These are phyloP conservation scores for Abrus precatorius DNA, from an alignment of 306 rosid genomes.

Conservation along the genomic window DNA sequence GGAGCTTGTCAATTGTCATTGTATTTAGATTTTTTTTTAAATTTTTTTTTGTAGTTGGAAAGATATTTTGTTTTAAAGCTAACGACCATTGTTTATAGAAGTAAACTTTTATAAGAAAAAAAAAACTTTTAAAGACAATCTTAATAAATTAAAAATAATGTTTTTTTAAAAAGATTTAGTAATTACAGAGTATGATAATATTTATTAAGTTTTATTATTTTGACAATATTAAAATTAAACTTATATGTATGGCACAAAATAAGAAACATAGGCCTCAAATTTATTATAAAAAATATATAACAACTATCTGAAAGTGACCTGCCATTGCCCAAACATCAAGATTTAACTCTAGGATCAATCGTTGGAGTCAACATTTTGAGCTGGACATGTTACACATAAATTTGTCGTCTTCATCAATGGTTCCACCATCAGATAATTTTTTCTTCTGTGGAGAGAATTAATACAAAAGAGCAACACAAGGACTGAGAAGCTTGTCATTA, in stretches of 20 bases:
- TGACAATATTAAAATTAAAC: not conserved
- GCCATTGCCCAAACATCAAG: not conserved
- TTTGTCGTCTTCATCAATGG: not conserved
- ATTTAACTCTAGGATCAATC: not conserved
- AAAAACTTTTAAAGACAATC: too few relatives aligned
- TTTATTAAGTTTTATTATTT: too few relatives aligned
- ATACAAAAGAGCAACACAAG: not conserved
- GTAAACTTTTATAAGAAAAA: too few relatives aligned
- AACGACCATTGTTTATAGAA: not conserved
- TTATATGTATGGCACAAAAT: not conserved
- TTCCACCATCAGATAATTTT: not conserved
- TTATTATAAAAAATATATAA: not conserved
- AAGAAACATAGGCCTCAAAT: not conserved
- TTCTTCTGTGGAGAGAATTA: not conserved
- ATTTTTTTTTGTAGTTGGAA: not conserved
- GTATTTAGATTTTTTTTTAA: slow-evolving; percentile 1
- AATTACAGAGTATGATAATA: too few relatives aligned
- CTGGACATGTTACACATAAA: not conserved
- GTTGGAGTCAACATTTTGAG: slow-evolving; percentile 1
- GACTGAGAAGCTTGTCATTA: slow-evolving; percentile 6
- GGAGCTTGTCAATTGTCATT: not conserved
- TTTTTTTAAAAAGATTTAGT: too few relatives aligned
- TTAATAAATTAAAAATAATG: too few relatives aligned
- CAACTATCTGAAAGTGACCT: not conserved
- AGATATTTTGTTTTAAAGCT: slow-evolving; percentile 14